A percentile compares a stretch with the other conserved stretches of the same genome.
phyloP scores from a whole-genome alignment of 208 protist genomes.

The Wallacemonas collosoma region DNA sequence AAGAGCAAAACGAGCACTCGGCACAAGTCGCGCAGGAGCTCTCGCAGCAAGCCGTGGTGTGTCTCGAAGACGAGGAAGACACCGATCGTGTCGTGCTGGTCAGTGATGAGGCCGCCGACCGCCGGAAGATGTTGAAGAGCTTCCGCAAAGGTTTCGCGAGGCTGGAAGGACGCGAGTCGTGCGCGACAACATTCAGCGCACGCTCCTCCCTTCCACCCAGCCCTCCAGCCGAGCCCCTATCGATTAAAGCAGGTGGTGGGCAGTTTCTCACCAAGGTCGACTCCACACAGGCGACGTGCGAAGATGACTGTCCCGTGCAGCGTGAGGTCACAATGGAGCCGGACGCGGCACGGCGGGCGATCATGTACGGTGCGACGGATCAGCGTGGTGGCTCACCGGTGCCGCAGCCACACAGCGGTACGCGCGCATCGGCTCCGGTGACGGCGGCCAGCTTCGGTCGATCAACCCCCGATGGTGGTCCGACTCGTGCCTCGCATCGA shows the following conservation, averaged over 20 bases:
- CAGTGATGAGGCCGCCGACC: conserved; percentile 28
- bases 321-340: conserved; percentile 13
- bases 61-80: conserved; percentile 30
- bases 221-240: neutral
- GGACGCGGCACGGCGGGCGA: neutral
- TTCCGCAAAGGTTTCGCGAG: neutral
- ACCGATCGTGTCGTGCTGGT: conserved; percentile 25
- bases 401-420: conserved; percentile 8
- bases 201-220: neutral
- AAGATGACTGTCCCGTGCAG: neutral
- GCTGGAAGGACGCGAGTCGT: neutral
- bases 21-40: conserved; percentile 4
- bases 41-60: conserved; percentile 8
- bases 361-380: neutral
- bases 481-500: neutral
- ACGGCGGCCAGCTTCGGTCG: neutral
- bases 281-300: neutral
- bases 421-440: conserved; percentile 1
- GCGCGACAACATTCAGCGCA: neutral
- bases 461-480: neutral
- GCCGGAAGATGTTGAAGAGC: conserved; percentile 5
- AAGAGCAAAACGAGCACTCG: conserved; percentile 9
- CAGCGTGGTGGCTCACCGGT: neutral
- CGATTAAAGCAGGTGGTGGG: neutral
- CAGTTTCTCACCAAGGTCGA: neutral